Evolutionary conservation across 495 filamentous ascomycete genomes (phyloP).

Genomic region (Penicillium antarcticum): DNA sequence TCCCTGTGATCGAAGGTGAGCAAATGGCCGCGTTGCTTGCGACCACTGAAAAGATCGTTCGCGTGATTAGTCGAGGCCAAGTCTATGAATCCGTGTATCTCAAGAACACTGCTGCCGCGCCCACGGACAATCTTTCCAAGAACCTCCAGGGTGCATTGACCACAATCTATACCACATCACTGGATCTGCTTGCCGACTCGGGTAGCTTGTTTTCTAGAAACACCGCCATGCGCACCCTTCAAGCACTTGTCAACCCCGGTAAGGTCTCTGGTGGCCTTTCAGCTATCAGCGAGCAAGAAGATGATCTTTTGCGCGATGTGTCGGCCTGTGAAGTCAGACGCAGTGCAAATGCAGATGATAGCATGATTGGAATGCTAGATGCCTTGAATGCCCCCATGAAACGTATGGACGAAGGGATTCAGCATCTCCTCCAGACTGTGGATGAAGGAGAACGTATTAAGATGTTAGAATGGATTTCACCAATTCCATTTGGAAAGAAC

Average conservation of each 20-base stretch:
- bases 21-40: conserved; percentile 17
- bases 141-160: conserved; percentile 7
- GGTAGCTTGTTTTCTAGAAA: background rate
- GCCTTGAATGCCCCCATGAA: too few species aligned
- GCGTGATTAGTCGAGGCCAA: conserved; percentile 17
- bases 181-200: conserved; percentile 10
- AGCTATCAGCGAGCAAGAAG: conserved; percentile 1
- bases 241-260: conserved; percentile 13
- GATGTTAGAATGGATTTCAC: conserved; percentile 22
- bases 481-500: conserved; percentile 17
- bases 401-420: background rate
- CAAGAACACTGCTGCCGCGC: background rate
- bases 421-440: conserved; percentile 3
- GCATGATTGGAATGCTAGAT: too few species aligned
- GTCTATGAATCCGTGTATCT: conserved; percentile 13
- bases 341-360: too few species aligned
- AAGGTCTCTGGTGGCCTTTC: background rate
- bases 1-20: conserved; percentile 15
- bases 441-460: conserved; percentile 7
- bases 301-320: too few species aligned
- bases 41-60: conserved; percentile 14
- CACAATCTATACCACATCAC: conserved; percentile 3
- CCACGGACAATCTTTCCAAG: background rate
- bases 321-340: too few species aligned
- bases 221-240: conserved; percentile 6